Conservation (phyloP, 768 basidiomycete genomes). For the Coprinopsis cinerea region DNA sequence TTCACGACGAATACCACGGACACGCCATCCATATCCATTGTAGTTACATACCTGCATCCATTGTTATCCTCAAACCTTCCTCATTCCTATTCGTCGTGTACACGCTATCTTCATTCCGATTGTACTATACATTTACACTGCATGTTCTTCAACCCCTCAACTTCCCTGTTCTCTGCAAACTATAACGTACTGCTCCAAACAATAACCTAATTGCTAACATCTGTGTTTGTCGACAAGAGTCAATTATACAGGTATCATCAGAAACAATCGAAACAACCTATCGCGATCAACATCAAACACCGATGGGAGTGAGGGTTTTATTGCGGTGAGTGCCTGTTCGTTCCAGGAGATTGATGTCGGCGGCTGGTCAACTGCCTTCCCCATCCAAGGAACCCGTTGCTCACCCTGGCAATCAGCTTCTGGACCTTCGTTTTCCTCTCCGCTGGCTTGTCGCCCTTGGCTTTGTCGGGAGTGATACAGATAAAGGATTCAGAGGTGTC, state of each 20-base stretch:
- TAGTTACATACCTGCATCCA: no score
- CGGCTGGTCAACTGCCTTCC: slow-evolving; percentile 17
- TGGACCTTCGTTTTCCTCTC: slow-evolving; percentile 18
- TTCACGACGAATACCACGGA: neutral
- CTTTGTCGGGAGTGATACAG: slow-evolving; percentile 28
- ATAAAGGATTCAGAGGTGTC: slow-evolving; percentile 30
- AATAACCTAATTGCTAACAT: neutral
- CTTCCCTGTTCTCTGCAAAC: neutral
- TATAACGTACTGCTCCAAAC: no score
- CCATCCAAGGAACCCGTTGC: slow-evolving; percentile 20
- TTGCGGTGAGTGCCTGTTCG: no score
- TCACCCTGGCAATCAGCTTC: slow-evolving; percentile 19
- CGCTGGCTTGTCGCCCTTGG: slow-evolving; percentile 1
- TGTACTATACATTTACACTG: neutral
- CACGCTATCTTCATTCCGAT: no score
- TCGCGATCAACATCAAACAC: no score
- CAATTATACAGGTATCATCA: no score
- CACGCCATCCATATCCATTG: neutral
- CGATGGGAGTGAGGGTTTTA: no score
- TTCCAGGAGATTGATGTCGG: slow-evolving; percentile 1
- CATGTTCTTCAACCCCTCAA: neutral
- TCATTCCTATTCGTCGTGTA: no score
- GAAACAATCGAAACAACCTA: no score
- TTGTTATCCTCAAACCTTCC: no score
- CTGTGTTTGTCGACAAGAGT: neutral